Evolutionary conservation across 2,329 filamentous ascomycete species (phyloP).

Genomic region (Clarireedia homoeocarpa): DNA sequence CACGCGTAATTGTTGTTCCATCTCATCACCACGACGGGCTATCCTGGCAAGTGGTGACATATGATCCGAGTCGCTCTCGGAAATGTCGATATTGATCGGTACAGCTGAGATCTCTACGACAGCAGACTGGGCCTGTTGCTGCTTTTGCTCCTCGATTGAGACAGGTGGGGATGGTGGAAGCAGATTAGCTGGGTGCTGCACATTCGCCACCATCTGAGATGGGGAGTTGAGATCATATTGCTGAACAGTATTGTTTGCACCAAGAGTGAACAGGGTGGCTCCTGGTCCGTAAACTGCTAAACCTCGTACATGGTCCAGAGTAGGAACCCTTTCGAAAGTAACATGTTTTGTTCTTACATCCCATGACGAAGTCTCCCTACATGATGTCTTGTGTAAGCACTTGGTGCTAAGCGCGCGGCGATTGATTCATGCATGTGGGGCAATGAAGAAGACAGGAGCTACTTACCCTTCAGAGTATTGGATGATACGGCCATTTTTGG

Average conservation of each 20-base stretch:
- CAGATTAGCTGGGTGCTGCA: constrained; percentile 74
- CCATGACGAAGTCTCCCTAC: constrained; percentile 85
- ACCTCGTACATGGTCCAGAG: constrained; percentile 70
- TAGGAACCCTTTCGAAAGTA: constrained; percentile 81
- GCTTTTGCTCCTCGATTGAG: constrained; percentile 63
- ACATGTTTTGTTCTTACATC: constrained; percentile 98
- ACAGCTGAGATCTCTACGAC: constrained; percentile 37
- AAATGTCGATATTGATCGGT: constrained; percentile 50
- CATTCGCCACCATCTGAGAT: constrained; percentile 72
- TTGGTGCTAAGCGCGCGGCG: constrained; percentile 40
- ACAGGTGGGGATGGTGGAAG: constrained; percentile 77
- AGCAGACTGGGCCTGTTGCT: constrained; percentile 27
- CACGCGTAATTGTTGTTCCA: constrained; percentile 21
- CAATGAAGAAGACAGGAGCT: constrained; percentile 1
- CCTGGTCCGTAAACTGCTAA: constrained; percentile 84
- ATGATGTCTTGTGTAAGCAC: constrained; percentile 28
- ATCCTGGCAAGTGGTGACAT: constrained; percentile 70
- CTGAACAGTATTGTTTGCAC: constrained; percentile 80
- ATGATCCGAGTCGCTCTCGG: constrained; percentile 70
- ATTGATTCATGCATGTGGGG: constrained; percentile 28
- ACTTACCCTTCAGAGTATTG: constrained; percentile 86
- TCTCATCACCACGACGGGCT: constrained; percentile 55
- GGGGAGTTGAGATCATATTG: constrained; percentile 90
- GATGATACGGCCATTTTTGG: constrained; percentile 92
- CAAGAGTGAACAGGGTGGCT: constrained; percentile 86